These are phyloP conservation scores for Rhynchosporium agropyri DNA, from an alignment of 2,329 filamentous ascomycete species.

Conservation along the genomic window DNA sequence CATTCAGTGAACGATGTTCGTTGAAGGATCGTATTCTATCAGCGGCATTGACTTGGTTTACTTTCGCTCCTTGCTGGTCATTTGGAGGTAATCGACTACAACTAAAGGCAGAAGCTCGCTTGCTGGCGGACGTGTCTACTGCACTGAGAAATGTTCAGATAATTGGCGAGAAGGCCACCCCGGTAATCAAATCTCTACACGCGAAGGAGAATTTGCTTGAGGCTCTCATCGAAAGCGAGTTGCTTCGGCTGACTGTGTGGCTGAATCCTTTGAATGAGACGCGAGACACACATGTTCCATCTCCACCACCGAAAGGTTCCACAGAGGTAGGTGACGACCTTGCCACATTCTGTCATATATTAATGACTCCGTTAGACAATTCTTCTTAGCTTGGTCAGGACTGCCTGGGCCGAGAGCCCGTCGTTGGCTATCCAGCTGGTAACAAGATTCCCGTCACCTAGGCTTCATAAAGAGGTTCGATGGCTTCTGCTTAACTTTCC, in stretches of 20 bases:
- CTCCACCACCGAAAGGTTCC: slow-evolving; percentile 44
- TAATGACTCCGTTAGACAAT: slow-evolving; percentile 40
- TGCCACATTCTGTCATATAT: slow-evolving; percentile 38
- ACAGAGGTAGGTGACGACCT: slow-evolving; percentile 45
- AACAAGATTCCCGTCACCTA: slow-evolving; percentile 75
- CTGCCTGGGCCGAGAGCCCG: slow-evolving; percentile 86
- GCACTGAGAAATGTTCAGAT: slow-evolving; percentile 66
- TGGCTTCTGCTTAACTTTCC: slow-evolving; percentile 81
- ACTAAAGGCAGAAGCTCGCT: slow-evolving; percentile 85
- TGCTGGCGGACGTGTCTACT: slow-evolving; percentile 73
- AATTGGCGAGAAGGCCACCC: slow-evolving; percentile 51
- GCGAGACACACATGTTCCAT: slow-evolving; percentile 47
- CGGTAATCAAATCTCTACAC: slow-evolving; percentile 64
- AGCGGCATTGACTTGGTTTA: slow-evolving; percentile 88
- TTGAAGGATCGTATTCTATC: slow-evolving; percentile 89
- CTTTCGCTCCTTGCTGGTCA: slow-evolving; percentile 81
- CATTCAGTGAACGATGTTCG: slow-evolving; percentile 69
- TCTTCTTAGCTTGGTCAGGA: slow-evolving; percentile 63
- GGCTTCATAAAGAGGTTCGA: slow-evolving; percentile 74
- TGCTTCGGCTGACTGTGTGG: slow-evolving; percentile 85
- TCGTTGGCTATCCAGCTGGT: slow-evolving; percentile 85
- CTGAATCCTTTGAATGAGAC: slow-evolving; percentile 75
- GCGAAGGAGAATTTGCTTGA: slow-evolving; percentile 83
- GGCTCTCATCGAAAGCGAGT: slow-evolving; percentile 81
- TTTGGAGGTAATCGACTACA: slow-evolving; percentile 94